A percentile compares a stretch with the other conserved stretches of the same genome.
Evolutionary conservation across 352 stramenopile genomes (phyloP).

Genomic region (Phytopythium oedochilum): DNA sequence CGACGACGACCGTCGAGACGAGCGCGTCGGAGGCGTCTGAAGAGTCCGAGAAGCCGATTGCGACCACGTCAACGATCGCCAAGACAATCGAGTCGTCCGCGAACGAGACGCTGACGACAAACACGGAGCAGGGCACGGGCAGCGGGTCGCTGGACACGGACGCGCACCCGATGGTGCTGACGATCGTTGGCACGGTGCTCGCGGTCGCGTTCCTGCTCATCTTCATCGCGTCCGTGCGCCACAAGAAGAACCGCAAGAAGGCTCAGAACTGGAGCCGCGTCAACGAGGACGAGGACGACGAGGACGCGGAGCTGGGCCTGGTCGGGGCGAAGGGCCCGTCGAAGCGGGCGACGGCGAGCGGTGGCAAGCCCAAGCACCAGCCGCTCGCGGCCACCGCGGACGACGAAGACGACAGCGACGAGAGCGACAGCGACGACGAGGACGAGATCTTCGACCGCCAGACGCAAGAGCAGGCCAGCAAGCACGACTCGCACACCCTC

Average conservation of each 20-base stretch:
- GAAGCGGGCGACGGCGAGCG: conserved; percentile 13
- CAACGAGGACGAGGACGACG: conserved; percentile 52
- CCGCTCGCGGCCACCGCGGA: conserved; percentile 27
- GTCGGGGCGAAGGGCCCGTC: conserved; percentile 16
- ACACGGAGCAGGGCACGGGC: not conserved
- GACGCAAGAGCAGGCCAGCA: conserved; percentile 24
- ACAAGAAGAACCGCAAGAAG: conserved; percentile 50
- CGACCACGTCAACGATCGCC: conserved; percentile 6
- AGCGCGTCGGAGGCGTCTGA: not conserved
- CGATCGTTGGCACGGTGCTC: conserved; percentile 63
- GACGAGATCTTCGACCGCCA: conserved; percentile 70
- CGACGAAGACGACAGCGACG: conserved; percentile 26
- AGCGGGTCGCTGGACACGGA: conserved; percentile 10
- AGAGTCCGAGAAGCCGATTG: conserved; percentile 4
- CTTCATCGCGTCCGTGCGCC: conserved; percentile 53
- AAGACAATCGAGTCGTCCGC: conserved; percentile 5
- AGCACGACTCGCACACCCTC: conserved; percentile 49
- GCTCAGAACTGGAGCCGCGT: conserved; percentile 65
- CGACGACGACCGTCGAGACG: conserved; percentile 3
- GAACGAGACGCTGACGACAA: not conserved
- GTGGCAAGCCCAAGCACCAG: conserved; percentile 27
- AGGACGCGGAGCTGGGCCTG: conserved; percentile 51
- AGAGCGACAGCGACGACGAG: conserved; percentile 51
- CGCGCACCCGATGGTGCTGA: conserved; percentile 66
- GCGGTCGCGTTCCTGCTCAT: conserved; percentile 69